These are phyloP conservation scores for Nemania abortiva DNA, from an alignment of 2,329 filamentous ascomycete species.

Conservation along the genomic window DNA sequence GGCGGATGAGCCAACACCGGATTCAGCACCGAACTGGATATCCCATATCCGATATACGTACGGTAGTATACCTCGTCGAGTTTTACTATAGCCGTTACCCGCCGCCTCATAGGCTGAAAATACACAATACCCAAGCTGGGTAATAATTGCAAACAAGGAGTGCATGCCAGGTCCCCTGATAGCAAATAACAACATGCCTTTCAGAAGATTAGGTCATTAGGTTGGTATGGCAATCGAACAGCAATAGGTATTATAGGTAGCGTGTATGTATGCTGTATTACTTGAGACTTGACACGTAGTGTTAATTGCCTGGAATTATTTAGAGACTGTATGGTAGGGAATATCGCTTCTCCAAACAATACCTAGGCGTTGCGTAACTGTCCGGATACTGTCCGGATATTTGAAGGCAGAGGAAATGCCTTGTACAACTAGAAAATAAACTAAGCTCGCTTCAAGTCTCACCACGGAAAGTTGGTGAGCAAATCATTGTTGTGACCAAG, in stretches of 20 bases:
- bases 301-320: not conserved
- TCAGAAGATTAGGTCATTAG: not conserved
- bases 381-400: no score
- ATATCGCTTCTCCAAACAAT: not conserved
- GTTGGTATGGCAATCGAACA: not conserved
- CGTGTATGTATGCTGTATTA: not conserved
- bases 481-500: no score
- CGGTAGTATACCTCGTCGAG: not conserved
- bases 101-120: conserved; percentile 24
- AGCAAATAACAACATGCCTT: not conserved
- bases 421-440: no score
- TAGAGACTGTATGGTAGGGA: not conserved
- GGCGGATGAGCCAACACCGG: not conserved
- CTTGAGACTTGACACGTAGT: not conserved
- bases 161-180: conserved; percentile 1
- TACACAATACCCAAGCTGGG: not conserved
- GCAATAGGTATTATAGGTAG: not conserved
- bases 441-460: no score
- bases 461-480: no score
- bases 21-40: conserved; percentile 19
- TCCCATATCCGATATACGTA: conserved; percentile 13
- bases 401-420: no score
- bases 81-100: conserved; percentile 22
- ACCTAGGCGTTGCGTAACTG: not conserved
- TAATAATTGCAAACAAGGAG: conserved; percentile 14